phyloP scores from a whole-genome alignment of 257 asterid species.

The Lavandula angustifolia region DNA sequence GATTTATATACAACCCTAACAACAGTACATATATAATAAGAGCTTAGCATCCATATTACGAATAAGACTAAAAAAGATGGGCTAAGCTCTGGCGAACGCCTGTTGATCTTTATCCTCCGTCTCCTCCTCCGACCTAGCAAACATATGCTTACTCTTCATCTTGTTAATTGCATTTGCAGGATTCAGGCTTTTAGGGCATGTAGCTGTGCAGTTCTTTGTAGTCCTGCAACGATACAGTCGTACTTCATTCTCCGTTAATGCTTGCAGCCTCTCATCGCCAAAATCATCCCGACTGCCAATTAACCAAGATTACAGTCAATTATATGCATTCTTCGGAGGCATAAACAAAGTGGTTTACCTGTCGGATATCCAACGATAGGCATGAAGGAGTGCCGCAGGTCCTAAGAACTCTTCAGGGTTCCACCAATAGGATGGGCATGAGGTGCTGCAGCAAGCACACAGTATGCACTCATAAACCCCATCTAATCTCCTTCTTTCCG shows the following conservation, averaged over 20 bases:
- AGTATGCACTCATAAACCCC: slow-evolving; percentile 79
- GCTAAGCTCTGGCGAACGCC: too few species aligned
- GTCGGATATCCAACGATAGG: slow-evolving; percentile 76
- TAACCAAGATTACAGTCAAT: background rate
- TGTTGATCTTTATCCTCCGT: slow-evolving; percentile 35
- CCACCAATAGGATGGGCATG: slow-evolving; percentile 94
- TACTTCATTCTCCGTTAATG: slow-evolving; percentile 50
- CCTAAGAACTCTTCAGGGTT: slow-evolving; percentile 73
- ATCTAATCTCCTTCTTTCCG: slow-evolving; percentile 63
- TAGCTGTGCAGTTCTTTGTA: slow-evolving; percentile 57
- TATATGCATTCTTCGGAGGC: too few species aligned
- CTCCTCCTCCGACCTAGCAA: slow-evolving; percentile 39
- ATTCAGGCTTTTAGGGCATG: slow-evolving; percentile 70
- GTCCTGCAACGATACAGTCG: slow-evolving; percentile 68
- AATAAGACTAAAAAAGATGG: too few species aligned
- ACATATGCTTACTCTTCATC: slow-evolving; percentile 59
- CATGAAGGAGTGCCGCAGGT: slow-evolving; percentile 69
- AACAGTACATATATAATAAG: too few species aligned
- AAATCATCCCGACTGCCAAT: slow-evolving; percentile 66
- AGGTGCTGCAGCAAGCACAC: slow-evolving; percentile 73
- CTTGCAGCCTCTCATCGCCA: slow-evolving; percentile 58
- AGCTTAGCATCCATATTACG: too few species aligned
- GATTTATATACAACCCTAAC: background rate
- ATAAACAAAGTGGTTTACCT: too few species aligned
- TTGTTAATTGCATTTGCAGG: slow-evolving; percentile 71